Evolutionary conservation across 1,284 basidiomycete species (phyloP), one percentile per base, ranked within the genome.

Genomic region (Trametes versicolor): DNA sequence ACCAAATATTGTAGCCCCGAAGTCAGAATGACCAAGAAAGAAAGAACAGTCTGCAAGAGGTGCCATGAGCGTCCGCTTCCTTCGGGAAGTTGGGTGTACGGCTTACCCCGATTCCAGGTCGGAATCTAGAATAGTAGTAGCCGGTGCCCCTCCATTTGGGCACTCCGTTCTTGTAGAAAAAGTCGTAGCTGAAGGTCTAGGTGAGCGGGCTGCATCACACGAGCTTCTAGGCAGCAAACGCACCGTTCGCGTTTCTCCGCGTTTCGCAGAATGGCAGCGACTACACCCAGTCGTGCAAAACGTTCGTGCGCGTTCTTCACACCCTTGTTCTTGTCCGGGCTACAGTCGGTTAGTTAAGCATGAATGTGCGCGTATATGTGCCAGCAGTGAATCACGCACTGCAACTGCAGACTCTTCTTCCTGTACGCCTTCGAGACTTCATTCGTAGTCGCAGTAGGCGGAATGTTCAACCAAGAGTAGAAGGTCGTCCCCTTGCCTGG

Each of bases 81-180:
- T 29, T 4, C 15, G 13, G 58, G 0, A 43, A 56, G 51, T 25
- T 2, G 32, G 41, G 60, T 32, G 19, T 75, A 7, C n/a, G 15
- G 19, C 89, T 67, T 72, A 92, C 91, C 65, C 88, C 87, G 69
- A 98, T 84, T 48, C 96, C 95, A 23, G 96, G 96, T 49, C 96
- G 87, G 84, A 93, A 98, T 65, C 96, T 90, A 39, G 93, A 88
- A 78, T 98, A 98, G 78, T 97, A 97, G 78, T 98, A 97, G 52
- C 88, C 89, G 27, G 90, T 94, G 17, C 91, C 94, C 72, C 94
- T 84, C 94, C 94, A 96, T 74, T 85, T 92, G 0, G 94, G 94
- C 5, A 96, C 94, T 41, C 94, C 94, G 67, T 95, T 95, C 78
- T 95, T 94, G 81, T 92, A 92, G 83, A 96, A 96, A 79, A 94